phyloP scores from a whole-genome alignment of 2,329 filamentous ascomycete species.

The Thermoascus crustaceus region DNA sequence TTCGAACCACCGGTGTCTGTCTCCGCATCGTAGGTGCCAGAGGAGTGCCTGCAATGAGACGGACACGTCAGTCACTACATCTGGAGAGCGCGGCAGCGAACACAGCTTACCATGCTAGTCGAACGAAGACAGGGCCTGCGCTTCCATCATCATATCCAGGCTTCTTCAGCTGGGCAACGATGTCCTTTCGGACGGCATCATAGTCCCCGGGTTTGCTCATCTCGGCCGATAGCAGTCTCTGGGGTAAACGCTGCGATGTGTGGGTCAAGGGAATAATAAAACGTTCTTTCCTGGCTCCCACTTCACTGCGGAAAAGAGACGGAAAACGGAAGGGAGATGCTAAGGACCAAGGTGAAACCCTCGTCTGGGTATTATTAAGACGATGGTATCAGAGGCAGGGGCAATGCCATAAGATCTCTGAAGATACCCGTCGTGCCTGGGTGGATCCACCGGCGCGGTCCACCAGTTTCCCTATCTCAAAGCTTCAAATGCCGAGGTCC shows the following conservation, averaged over 20 bases:
- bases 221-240: constrained; percentile 17
- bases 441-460: not conserved
- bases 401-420: too few relatives aligned
- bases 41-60: constrained; percentile 44
- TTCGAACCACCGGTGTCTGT: constrained; percentile 57
- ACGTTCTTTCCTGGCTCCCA: not conserved
- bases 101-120: constrained; percentile 50
- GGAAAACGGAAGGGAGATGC: not conserved
- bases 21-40: constrained; percentile 53
- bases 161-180: constrained; percentile 47
- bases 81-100: not conserved
- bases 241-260: not conserved
- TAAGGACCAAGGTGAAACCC: too few relatives aligned
- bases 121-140: constrained; percentile 55
- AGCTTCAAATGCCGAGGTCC: not conserved
- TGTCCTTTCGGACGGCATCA: constrained; percentile 47
- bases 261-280: not conserved
- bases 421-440: not conserved
- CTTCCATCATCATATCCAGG: constrained; percentile 59
- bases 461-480: not conserved
- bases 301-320: not conserved
- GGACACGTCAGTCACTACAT: constrained; percentile 5
- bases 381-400: too few relatives aligned
- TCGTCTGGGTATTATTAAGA: too few relatives aligned
- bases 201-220: constrained; percentile 34